These are phyloP conservation scores for Quercus dentata DNA, from an alignment of 306 rosid species.

Conservation along the genomic window DNA sequence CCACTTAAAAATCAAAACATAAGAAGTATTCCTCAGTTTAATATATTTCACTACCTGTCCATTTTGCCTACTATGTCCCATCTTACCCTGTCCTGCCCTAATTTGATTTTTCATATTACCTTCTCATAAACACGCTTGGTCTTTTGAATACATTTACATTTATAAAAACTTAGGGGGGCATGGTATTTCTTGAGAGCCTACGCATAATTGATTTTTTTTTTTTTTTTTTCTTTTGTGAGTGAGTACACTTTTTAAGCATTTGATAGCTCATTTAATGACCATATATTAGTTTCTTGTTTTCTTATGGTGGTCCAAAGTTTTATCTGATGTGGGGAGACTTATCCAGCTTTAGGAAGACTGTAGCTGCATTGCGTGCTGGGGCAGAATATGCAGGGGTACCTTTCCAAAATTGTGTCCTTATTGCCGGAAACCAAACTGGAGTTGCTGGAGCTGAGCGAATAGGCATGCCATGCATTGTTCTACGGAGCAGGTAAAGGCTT, in stretches of 20 bases:
- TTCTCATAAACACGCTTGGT: no score
- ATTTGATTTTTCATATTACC: no score
- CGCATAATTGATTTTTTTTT: neutral
- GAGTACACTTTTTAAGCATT: slow-evolving; percentile 1
- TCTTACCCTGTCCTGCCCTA: no score
- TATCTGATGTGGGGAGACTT: neutral
- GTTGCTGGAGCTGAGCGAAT: slow-evolving; percentile 68
- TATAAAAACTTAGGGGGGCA: neutral
- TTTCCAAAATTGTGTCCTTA: slow-evolving; percentile 63
- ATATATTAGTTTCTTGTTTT: slow-evolving; percentile 1
- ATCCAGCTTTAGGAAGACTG: slow-evolving; percentile 70
- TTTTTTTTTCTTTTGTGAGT: slow-evolving; percentile 11
- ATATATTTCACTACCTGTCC: no score
- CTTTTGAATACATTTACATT: no score
- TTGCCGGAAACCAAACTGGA: slow-evolving; percentile 92
- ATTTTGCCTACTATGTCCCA: no score
- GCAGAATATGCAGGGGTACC: slow-evolving; percentile 74
- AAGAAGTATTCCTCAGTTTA: no score
- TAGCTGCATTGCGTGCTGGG: slow-evolving; percentile 83
- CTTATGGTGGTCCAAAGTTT: neutral
- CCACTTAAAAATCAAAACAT: no score
- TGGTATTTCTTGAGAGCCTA: neutral
- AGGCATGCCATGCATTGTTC: slow-evolving; percentile 83
- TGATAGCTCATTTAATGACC: slow-evolving; percentile 24
- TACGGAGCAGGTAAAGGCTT: slow-evolving; percentile 76